phyloP scores from a whole-genome alignment of 805 yeast species.

The Lachancea lanzarotensis region DNA sequence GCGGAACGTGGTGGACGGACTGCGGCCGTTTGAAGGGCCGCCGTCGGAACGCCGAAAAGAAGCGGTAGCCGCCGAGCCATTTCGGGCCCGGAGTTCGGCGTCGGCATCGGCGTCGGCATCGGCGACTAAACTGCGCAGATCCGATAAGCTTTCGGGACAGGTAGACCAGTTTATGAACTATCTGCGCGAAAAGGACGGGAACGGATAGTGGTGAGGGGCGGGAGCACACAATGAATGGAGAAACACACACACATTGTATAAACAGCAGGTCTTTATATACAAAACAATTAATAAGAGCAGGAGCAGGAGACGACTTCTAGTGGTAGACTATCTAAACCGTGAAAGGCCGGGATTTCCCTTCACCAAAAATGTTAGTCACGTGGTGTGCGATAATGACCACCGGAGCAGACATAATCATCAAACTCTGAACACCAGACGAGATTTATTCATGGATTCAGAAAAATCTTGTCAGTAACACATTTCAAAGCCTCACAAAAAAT shows the following conservation, averaged over 20 bases:
- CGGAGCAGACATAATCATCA: no score
- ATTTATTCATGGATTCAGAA: no score
- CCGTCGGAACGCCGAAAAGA: not conserved
- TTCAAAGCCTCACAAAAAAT: no score
- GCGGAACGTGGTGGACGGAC: constrained; percentile 15
- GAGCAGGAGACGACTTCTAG: not conserved
- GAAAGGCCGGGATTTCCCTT: no score
- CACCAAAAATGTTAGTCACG: no score
- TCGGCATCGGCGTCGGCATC: not conserved
- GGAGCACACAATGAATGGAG: not conserved
- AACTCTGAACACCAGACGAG: no score
- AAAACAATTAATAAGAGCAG: no score
- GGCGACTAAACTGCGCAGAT: not conserved
- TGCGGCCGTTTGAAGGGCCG: constrained; percentile 22
- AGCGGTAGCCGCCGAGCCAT: not conserved
- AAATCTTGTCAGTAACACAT: no score
- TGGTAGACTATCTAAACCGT: no score
- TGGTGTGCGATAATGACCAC: no score
- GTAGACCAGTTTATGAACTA: constrained; percentile 8
- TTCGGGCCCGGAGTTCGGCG: not conserved
- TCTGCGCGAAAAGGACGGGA: constrained; percentile 9
- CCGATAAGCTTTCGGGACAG: constrained; percentile 7
- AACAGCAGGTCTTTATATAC: constrained; percentile 8
- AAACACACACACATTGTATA: not conserved
- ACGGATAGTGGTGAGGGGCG: not conserved